phyloP scores from a whole-genome alignment of 1,139 yeast species.

The Magnusiomyces suaveolens region DNA sequence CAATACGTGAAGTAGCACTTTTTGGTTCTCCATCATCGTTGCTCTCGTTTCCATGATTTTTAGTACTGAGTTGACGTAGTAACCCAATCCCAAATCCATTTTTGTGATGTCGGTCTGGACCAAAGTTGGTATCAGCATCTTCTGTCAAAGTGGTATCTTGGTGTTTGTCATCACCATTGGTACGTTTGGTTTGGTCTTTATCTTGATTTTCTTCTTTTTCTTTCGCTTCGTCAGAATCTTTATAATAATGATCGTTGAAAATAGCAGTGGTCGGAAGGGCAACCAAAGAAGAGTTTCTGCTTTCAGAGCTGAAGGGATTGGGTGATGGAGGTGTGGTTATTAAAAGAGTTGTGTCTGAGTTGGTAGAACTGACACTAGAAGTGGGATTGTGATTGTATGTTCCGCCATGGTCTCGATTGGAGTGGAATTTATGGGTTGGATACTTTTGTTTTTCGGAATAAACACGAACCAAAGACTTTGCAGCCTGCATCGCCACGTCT shows the following conservation, averaged over 20 bases:
- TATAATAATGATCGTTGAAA: background rate
- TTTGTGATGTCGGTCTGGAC: background rate
- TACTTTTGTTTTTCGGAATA: constrained; percentile 6
- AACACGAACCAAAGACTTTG: constrained; percentile 10
- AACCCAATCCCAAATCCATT: background rate
- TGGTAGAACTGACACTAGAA: background rate
- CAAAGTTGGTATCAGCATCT: background rate
- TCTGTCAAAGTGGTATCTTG: background rate
- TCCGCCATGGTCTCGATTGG: background rate
- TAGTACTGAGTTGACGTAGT: background rate
- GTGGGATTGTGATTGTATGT: background rate
- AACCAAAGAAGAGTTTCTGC: background rate
- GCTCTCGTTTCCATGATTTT: background rate
- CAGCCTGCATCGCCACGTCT: constrained; percentile 7
- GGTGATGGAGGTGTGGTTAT: constrained; percentile 8
- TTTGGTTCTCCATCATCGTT: background rate
- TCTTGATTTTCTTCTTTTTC: background rate
- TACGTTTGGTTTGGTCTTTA: background rate
- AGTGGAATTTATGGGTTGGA: background rate
- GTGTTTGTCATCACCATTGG: background rate
- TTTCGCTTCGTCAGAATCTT: background rate
- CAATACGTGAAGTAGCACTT: background rate
- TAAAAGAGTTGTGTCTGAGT: background rate
- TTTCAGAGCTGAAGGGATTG: background rate
- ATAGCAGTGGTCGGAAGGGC: background rate